A percentile compares a stretch with the other conserved stretches of the same genome.
These are phyloP conservation scores for Phalaenopsis equestris DNA, from an alignment of 106 monocot genomes.

Conservation along the genomic window DNA sequence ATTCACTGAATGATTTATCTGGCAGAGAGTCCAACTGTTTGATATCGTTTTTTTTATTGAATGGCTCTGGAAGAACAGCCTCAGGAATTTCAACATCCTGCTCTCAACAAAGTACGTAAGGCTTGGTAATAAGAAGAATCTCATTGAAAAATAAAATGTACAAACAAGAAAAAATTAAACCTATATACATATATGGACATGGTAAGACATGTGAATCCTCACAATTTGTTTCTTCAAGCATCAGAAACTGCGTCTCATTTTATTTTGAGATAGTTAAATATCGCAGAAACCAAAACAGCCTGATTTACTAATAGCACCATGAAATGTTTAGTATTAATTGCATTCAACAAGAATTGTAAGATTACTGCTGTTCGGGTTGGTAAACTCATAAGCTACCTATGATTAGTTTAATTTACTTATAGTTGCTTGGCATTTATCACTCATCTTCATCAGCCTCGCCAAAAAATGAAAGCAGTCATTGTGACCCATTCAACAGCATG, in stretches of 20 bases:
- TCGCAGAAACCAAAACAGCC: no score
- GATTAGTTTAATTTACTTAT: no score
- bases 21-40: background rate
- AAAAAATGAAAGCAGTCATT: no score
- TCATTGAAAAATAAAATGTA: background rate
- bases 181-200: background rate
- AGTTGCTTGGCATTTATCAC: no score
- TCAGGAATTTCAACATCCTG: slow-evolving; percentile 52
- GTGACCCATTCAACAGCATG: no score
- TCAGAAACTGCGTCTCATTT: background rate
- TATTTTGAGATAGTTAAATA: background rate
- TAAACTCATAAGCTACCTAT: no score
- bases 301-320: no score
- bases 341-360: no score
- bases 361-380: no score
- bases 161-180: background rate
- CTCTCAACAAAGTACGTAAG: background rate
- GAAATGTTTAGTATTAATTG: no score
- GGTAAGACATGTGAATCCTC: background rate
- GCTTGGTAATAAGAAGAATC: background rate
- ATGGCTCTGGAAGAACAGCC: slow-evolving; percentile 50
- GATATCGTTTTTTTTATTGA: slow-evolving; percentile 16
- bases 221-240: background rate
- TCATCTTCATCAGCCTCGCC: no score
- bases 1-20: slow-evolving; percentile 12